A percentile compares a stretch with the other conserved stretches of the same genome.
Evolutionary conservation across 306 rosid genomes (phyloP).

Genomic region (Vicia sativa): DNA sequence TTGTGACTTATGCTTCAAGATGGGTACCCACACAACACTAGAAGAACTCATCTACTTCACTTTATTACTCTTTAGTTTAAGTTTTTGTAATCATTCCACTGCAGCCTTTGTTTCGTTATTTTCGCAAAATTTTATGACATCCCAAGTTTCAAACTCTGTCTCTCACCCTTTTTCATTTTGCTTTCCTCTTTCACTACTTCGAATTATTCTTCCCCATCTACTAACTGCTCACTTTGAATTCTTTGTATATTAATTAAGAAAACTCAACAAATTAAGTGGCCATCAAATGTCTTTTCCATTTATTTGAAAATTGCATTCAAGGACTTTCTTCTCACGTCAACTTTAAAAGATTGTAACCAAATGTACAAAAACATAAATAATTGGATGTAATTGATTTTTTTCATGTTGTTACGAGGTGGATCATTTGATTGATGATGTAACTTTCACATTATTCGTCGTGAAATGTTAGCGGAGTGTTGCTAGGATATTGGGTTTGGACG

Average conservation of each 20-base stretch:
- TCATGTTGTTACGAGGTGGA: too few species aligned
- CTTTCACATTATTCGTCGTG: too few species aligned
- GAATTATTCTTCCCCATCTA: conserved; percentile 26
- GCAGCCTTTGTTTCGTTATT: conserved; percentile 45
- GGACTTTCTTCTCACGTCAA: conserved; percentile 27
- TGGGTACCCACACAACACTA: conserved; percentile 40
- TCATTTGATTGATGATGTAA: too few species aligned
- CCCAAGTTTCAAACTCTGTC: conserved; percentile 27
- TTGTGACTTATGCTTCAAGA: conserved; percentile 23
- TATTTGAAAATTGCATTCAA: conserved; percentile 11
- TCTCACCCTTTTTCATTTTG: background rate
- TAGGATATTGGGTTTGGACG: too few species aligned
- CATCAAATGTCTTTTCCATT: conserved; percentile 33
- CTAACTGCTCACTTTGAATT: conserved; percentile 28
- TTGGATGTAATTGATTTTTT: background rate
- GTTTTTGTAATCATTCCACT: conserved; percentile 38
- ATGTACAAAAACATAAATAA: background rate
- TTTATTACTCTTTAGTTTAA: conserved; percentile 25
- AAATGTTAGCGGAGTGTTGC: too few species aligned
- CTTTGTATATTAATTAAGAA: conserved; percentile 26
- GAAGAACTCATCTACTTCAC: conserved; percentile 2
- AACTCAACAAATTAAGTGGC: conserved; percentile 34
- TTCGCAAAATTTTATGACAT: conserved; percentile 47
- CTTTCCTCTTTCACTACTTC: background rate
- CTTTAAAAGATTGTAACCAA: background rate